Conservation (phyloP, 108 stramenopile genomes). For the Halocafeteria seosinensis region DNA sequence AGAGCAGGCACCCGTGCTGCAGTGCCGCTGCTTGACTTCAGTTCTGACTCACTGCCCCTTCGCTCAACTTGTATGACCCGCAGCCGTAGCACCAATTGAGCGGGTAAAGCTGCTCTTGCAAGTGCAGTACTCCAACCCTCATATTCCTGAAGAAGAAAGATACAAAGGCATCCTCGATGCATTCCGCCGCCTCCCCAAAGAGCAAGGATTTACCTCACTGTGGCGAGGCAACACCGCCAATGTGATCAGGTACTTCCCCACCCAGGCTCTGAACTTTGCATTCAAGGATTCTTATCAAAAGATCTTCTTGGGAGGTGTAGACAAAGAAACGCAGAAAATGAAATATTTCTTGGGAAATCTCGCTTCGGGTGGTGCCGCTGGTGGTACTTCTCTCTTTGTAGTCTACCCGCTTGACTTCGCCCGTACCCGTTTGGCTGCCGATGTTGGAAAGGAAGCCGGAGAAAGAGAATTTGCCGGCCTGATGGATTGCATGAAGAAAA, state of each 20-base stretch:
- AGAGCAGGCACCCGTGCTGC: too few species aligned
- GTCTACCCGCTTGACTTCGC: background rate
- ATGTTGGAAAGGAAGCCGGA: background rate
- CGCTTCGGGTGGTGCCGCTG: background rate
- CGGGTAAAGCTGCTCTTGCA: constrained; percentile 96
- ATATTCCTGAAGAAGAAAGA: too few species aligned
- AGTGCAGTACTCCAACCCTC: too few species aligned
- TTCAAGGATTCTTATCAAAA: constrained; percentile 93
- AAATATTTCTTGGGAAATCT: constrained; percentile 91
- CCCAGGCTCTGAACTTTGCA: constrained; percentile 97
- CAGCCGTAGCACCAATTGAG: constrained; percentile 94
- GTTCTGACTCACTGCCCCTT: too few species aligned
- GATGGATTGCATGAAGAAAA: too few species aligned
- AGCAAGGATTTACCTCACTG: constrained; percentile 38
- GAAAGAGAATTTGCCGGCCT: too few species aligned
- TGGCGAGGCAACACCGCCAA: constrained; percentile 67
- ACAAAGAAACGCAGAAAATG: constrained; percentile 78
- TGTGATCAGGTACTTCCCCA: constrained; percentile 95
- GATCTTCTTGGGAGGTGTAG: constrained; percentile 73
- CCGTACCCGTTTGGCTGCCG: background rate
- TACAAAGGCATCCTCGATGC: constrained; percentile 94
- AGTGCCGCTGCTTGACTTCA: too few species aligned
- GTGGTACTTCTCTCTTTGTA: background rate
- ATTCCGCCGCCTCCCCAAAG: constrained; percentile 56
- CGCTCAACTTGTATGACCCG: too few species aligned